Conservation (phyloP, 129 eudicot genomes). For the Apium graveolens region DNA sequence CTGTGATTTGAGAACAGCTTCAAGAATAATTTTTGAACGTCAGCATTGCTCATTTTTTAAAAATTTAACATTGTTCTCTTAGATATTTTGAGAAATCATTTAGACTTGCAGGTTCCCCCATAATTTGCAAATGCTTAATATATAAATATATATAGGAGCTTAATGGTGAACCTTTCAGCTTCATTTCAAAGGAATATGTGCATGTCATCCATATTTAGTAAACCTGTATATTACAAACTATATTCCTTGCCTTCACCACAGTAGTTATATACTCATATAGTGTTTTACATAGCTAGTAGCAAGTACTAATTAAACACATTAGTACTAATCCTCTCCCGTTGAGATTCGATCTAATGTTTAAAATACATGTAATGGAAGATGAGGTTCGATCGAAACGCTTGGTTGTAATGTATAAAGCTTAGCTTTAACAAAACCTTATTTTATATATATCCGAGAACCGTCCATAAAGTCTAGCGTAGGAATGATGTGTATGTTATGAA, state of each 20-base stretch:
- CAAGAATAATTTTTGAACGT: too few relatives aligned
- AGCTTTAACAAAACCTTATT: constrained; percentile 6
- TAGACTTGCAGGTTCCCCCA: too few relatives aligned
- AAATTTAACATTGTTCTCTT: not conserved
- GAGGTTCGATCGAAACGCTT: not conserved
- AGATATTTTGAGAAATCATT: not conserved
- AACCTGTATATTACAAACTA: not conserved
- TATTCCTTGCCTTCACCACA: not conserved
- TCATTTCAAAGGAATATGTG: not conserved
- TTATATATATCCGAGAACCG: not conserved
- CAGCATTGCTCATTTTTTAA: not conserved
- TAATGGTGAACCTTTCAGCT: not conserved
- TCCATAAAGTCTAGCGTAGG: constrained; percentile 5
- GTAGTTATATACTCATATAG: too few relatives aligned
- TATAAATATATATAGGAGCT: not conserved
- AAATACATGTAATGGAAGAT: constrained; percentile 6
- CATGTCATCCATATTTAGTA: not conserved
- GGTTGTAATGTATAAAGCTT: not conserved
- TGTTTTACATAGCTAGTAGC: not conserved
- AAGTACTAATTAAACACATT: not conserved
- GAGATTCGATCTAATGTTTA: constrained; percentile 3
- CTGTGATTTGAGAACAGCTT: too few relatives aligned
- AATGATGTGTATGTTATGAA: not conserved
- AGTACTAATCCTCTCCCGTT: not conserved
- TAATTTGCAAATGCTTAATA: not conserved